Conservation (phyloP, 1,139 yeast genomes). For the Suhomyces atakaporum region DNA sequence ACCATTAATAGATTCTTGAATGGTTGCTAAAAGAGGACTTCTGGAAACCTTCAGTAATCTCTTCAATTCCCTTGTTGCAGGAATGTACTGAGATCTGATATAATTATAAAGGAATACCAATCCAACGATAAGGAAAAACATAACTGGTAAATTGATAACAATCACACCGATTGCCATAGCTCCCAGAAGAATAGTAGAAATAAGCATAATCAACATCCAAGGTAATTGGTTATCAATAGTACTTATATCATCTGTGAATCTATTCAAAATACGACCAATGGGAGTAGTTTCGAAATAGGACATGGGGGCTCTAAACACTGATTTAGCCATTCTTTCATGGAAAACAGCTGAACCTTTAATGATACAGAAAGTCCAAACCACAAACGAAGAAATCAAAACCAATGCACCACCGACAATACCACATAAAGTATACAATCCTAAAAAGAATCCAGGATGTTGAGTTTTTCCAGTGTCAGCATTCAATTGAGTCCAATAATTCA, state of each 20-base stretch:
- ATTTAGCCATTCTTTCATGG: constrained; percentile 29
- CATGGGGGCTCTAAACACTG: constrained; percentile 33
- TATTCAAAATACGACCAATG: constrained; percentile 31
- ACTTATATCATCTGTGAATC: constrained; percentile 32
- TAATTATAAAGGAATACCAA: constrained; percentile 27
- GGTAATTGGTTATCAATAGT: constrained; percentile 27
- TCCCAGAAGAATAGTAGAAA: constrained; percentile 17
- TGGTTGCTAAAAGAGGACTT: constrained; percentile 29
- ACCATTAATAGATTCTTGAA: constrained; percentile 34
- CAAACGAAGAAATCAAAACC: constrained; percentile 24
- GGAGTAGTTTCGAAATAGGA: constrained; percentile 37
- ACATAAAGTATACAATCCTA: constrained; percentile 22
- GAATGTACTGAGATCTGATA: constrained; percentile 25
- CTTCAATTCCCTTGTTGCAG: constrained; percentile 30
- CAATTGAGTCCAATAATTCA: constrained; percentile 30
- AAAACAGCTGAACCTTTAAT: constrained; percentile 26
- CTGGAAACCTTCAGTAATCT: constrained; percentile 26
- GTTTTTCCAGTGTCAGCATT: constrained; percentile 25
- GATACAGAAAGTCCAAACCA: constrained; percentile 32
- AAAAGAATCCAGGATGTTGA: constrained; percentile 20
- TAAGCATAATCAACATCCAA: constrained; percentile 27
- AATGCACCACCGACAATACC: constrained; percentile 28
- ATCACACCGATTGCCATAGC: constrained; percentile 24
- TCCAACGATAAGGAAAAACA: constrained; percentile 22
- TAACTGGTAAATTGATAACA: constrained; percentile 26